Percentiles rank a stretch among this genome's conserved stretches.
phyloP scores from a whole-genome alignment of 768 basidiomycete genomes.

The Roridomyces roridus region DNA sequence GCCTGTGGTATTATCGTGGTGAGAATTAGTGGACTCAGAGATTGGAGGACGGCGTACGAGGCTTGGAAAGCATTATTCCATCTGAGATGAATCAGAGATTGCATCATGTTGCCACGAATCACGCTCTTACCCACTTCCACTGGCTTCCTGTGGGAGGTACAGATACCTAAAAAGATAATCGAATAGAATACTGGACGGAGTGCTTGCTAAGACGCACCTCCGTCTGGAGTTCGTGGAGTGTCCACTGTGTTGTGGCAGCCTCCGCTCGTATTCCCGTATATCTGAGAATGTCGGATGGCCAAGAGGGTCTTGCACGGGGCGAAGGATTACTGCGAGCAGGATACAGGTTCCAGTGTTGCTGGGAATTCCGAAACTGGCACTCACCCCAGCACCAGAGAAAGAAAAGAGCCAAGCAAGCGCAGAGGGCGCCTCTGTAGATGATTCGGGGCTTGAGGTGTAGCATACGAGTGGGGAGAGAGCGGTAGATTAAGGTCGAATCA shows the following conservation, averaged over 20 bases:
- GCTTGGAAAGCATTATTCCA: conserved; percentile 23
- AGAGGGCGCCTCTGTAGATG: too few species aligned
- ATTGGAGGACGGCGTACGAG: neutral
- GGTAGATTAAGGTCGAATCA: too few species aligned
- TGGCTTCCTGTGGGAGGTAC: conserved; percentile 12
- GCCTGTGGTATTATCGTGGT: neutral
- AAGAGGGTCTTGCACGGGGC: too few species aligned
- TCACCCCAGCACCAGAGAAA: too few species aligned
- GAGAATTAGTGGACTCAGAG: neutral
- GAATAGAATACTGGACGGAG: neutral
- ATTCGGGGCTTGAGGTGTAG: too few species aligned
- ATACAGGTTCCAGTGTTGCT: too few species aligned
- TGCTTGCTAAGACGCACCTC: neutral
- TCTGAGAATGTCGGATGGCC: conserved; percentile 18
- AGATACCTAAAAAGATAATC: conserved; percentile 11
- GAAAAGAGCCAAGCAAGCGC: too few species aligned
- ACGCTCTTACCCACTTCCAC: conserved; percentile 5
- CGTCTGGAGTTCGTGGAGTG: neutral
- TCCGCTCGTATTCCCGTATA: conserved; percentile 6
- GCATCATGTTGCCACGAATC: neutral
- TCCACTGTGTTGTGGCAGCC: conserved; percentile 14
- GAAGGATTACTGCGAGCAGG: too few species aligned
- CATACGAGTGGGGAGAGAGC: too few species aligned
- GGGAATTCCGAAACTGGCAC: too few species aligned
- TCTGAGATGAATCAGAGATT: neutral